Conservation (phyloP, 1,139 yeast species). For the Saccharomyces uvarum region DNA sequence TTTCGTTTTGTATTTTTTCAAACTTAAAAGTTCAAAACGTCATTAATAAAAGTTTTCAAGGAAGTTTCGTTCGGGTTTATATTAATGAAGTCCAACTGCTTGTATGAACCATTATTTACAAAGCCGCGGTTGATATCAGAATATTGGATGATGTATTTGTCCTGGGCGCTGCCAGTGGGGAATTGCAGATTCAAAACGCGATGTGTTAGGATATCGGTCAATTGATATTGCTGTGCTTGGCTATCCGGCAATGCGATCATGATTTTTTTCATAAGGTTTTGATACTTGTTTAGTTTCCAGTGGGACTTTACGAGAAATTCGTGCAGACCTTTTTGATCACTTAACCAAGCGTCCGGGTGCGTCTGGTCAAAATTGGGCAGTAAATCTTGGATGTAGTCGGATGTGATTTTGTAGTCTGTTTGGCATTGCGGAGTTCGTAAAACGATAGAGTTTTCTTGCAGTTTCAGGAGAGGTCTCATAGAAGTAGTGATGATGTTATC, state of each 20-base stretch:
- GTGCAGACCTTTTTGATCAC: constrained; percentile 43
- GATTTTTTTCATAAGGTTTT: constrained; percentile 19
- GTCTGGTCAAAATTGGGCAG: constrained; percentile 8
- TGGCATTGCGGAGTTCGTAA: constrained; percentile 24
- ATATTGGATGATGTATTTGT: constrained; percentile 38
- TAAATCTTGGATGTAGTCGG: constrained; percentile 9
- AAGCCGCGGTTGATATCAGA: constrained; percentile 50
- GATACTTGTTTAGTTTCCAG: constrained; percentile 35
- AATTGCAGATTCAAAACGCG: constrained; percentile 40
- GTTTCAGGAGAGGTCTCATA: constrained; percentile 19
- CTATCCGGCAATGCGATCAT: constrained; percentile 35
- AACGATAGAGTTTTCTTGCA: constrained; percentile 15
- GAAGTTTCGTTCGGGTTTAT: neutral
- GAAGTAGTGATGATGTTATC: constrained; percentile 39
- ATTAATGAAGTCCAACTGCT: constrained; percentile 38
- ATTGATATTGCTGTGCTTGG: constrained; percentile 39
- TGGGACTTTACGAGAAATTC: constrained; percentile 37
- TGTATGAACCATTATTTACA: constrained; percentile 43
- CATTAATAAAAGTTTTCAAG: neutral
- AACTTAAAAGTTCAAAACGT: neutral
- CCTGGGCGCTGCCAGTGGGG: constrained; percentile 12
- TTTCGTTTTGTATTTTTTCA: neutral
- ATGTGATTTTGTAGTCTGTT: constrained; percentile 22
- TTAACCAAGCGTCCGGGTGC: constrained; percentile 33
- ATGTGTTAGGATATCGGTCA: constrained; percentile 26